Base-by-base conservation (phyloP, 2,329 filamentous ascomycete species). In the Ramularia collo-cygni region DNA sequence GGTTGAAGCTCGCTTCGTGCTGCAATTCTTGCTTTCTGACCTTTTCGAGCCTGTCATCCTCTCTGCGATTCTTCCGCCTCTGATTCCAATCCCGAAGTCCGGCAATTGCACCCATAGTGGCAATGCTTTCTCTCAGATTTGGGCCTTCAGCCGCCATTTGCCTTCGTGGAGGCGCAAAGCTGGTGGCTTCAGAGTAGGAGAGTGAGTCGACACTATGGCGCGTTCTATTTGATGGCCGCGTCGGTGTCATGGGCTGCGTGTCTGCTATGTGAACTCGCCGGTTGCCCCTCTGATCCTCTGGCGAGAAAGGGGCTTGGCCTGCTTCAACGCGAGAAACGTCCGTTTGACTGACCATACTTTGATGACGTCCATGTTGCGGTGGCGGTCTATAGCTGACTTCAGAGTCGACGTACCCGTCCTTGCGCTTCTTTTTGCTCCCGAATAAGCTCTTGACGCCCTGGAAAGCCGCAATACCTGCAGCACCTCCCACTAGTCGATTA, bases 31-130 rank as follows among this genome's bases (percentile, higher is more conserved):
- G 70, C 44, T 63, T 66, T 38, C 67, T 67, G 42, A 74, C 61
- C 31, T 68, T 68, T 36, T 73, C 75, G 4, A 84, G 74, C 15
- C 77, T 75, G 38, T 77, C 72, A 49, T 79, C 70, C 40, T 81
- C 75, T 40, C 60, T 77, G 59, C 50, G 76, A 65, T 58, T 81
- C 71, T 57, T 74, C 65, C 58, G 70, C 60, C 50, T 76, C 69
- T 57, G 60, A 42, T 64, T 64, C 49, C 65, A 67, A 38, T 70
- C 64, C 46, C 64, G 43, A 37, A 59, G 55, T 2, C 58, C 58
- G 38, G 53, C 57, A 10, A 58, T 43, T 3, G 53, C 49, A 14
- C 58, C 58, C 17, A 63, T 51, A 3, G 52, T 70, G 58, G 51
- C 77, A 64, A 60, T 79, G 71, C 50, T 65, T 32, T 69, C 59